Evolutionary conservation across 352 stramenopile species (phyloP).

Genomic region (Pythium sp.): DNA sequence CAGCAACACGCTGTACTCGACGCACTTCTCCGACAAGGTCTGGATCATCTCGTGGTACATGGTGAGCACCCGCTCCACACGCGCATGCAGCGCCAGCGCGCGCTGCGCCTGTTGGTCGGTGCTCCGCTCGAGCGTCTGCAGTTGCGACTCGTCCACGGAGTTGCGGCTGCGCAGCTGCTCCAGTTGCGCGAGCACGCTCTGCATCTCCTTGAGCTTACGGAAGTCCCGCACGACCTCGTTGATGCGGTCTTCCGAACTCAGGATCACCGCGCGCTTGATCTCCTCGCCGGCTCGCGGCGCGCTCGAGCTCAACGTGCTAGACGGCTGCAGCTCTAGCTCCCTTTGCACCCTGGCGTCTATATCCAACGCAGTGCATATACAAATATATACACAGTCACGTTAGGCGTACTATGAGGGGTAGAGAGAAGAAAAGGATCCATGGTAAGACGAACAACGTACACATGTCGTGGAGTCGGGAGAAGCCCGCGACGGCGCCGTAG

Average conservation of each 20-base stretch:
- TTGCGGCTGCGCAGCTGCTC: constrained; percentile 33
- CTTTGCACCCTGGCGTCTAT: constrained; percentile 34
- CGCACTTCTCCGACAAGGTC: constrained; percentile 67
- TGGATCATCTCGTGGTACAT: constrained; percentile 71
- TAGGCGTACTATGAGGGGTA: background rate
- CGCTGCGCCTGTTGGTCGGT: constrained; percentile 38
- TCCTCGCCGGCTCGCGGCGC: constrained; percentile 31
- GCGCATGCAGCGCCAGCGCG: constrained; percentile 40
- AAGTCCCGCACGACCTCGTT: constrained; percentile 34
- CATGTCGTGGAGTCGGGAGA: constrained; percentile 40
- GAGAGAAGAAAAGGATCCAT: background rate
- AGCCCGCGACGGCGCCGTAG: constrained; percentile 28
- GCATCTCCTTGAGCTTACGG: constrained; percentile 45
- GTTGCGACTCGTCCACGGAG: constrained; percentile 15
- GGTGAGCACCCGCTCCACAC: constrained; percentile 47
- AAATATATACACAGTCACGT: background rate
- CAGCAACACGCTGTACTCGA: constrained; percentile 57
- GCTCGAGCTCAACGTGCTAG: constrained; percentile 19
- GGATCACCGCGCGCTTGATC: constrained; percentile 59
- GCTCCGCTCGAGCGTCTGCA: constrained; percentile 32
- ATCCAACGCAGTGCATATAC: background rate
- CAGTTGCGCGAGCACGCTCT: constrained; percentile 36
- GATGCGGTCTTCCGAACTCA: constrained; percentile 50
- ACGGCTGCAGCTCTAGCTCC: constrained; percentile 39
- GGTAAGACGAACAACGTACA: constrained; percentile 25